These are phyloP conservation scores for Neonectria magnoliae DNA, from an alignment of 2,329 filamentous ascomycete genomes.

Conservation along the genomic window DNA sequence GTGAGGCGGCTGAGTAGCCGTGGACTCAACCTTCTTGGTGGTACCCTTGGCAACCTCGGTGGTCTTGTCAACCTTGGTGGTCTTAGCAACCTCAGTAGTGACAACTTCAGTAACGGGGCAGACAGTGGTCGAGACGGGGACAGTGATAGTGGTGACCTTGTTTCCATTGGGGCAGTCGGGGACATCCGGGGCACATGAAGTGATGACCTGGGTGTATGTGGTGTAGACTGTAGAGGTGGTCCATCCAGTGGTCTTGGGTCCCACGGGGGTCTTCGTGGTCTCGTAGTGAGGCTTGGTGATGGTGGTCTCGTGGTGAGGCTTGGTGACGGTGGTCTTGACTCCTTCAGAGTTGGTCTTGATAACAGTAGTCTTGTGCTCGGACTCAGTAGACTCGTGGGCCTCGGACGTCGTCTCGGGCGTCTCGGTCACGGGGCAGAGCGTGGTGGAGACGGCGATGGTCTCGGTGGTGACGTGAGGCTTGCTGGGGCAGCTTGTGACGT, in stretches of 20 bases:
- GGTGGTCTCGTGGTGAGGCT: background rate
- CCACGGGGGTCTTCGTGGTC: background rate
- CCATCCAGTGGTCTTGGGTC: constrained; percentile 19
- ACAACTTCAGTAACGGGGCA: background rate
- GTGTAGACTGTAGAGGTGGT: constrained; percentile 48
- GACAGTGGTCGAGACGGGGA: constrained; percentile 48
- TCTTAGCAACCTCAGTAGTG: background rate
- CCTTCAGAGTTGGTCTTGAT: background rate
- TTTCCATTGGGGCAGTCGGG: constrained; percentile 43
- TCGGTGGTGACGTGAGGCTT: constrained; percentile 5
- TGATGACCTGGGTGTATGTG: constrained; percentile 42
- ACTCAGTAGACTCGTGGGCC: background rate
- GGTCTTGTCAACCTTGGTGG: background rate
- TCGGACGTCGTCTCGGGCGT: background rate
- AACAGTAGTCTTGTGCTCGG: background rate
- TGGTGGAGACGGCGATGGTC: constrained; percentile 37
- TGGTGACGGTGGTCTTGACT: background rate
- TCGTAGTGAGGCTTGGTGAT: background rate
- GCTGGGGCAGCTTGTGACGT: constrained; percentile 31
- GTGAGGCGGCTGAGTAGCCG: too few relatives aligned
- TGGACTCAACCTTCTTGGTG: too few relatives aligned
- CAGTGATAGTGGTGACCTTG: constrained; percentile 41
- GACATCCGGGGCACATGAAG: constrained; percentile 44
- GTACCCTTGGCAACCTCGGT: background rate
- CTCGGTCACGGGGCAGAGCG: constrained; percentile 32